Evolutionary conservation across 352 stramenopile species (phyloP), one percentile per base, ranked within the genome.

Genomic region (Globisporangium cylindrosporum): DNA sequence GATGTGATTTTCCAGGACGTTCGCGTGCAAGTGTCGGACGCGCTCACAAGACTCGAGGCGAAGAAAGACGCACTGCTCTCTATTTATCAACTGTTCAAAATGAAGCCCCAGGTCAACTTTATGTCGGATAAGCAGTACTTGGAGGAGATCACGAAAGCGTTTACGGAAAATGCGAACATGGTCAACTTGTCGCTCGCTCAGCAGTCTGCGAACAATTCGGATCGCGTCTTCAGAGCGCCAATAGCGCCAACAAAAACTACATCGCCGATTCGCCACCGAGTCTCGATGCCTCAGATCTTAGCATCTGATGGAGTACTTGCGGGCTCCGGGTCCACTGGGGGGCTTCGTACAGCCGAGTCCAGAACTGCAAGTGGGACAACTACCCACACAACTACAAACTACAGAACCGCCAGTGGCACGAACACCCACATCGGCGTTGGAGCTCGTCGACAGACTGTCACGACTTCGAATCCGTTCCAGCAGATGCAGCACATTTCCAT

Each of bases 1-100:
- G 77, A 88, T 10, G 74, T 73, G 4, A 93, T 95, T 63, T 95
- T 95, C 63, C 77, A 93, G 59, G 74, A 80, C 49, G 75, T 95
- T 2, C 81, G 84, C 8, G 66, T 85, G 15, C 78, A 83, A 57
- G 76, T 93, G 27, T 82, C 80, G 18, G 85, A 93, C 63, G 84
- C 86, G 14, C 67, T 89, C 9, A 74, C 90, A 60, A 74, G 83
- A 20, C 64, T 93, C 18, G 77, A 93, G 22, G 64, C 76, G 0
- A 92, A 91, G 69, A 91, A 91, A 59, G 66, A 86, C 59, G 74
- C 80, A 3, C 65, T 93, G 32, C 54, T 78, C 6, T 88, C 81
- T 22, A 83, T 91, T 41, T 86, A 86, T 25, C 81, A 91, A 68
- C 73, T 89, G 58, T 78, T 90, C 68, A 89, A 89, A 63, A 83